Evolutionary conservation across 345 rosid genomes (phyloP), one percentile per base, ranked within the genome.

Genomic region (Eutrema heterophyllum): DNA sequence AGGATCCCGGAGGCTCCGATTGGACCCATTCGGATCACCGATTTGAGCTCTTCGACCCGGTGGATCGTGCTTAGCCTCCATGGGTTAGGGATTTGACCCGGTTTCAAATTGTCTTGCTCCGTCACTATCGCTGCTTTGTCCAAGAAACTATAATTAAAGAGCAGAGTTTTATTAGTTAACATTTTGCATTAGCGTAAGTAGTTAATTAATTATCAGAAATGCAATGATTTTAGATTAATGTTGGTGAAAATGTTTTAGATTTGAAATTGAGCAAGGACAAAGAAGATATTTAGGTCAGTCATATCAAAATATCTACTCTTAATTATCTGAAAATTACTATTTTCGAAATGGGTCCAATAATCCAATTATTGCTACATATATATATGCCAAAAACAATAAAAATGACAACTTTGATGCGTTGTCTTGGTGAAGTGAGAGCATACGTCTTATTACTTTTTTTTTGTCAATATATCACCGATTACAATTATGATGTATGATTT

Each of bases 31-130:
- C 98, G 78, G 71, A 93, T 82, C 35, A 93, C 59, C 0, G 93
- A 82, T 74, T 93, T 93, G 5, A 93, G 84, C 41, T 93, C 97
- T 64, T 93, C 98, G 32, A 90, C 91, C 38, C 98, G 73, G 80
- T 93, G 98, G 30, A 93, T 87, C 4, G 98, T 93, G 81, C 75
- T 90, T 18, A 93, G 75, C 29, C 89, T 78, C 98, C 98, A 93
- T 13, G 57, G 81, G 61, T 90, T 84, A 0, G 90, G 93, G 15
- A 51, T 27, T 64, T 80, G 75, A 5, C 82, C 83, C 46, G 78
- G 43, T 83, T 86, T 85, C 3, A 66, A 10, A 11, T 80, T 56
- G 78, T 93, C 95, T 68, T 81, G 82, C 24, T 83, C 90, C 0
- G 84, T 82, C 29, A 82, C 79, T 41, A 88, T 85, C 35, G 97